phyloP scores from a whole-genome alignment of 2,329 filamentous ascomycete genomes.

The Aspergillus calidoustus region DNA sequence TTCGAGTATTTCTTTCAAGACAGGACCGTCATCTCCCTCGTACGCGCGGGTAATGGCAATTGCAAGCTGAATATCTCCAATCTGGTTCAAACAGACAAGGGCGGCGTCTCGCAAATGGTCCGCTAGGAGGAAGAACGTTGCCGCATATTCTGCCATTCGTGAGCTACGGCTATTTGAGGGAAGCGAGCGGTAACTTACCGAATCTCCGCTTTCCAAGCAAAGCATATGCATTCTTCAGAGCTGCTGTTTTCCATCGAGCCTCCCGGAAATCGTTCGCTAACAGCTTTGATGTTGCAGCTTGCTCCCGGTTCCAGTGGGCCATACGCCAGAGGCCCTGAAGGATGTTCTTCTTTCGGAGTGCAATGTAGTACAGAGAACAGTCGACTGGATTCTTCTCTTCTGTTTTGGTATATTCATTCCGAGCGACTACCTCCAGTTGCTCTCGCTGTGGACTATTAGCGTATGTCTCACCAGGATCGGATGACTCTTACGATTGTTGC shows the following conservation, averaged over 20 bases:
- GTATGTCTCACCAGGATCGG: background rate
- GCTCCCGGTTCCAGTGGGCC: slow-evolving; percentile 86
- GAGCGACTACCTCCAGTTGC: slow-evolving; percentile 88
- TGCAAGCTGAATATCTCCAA: slow-evolving; percentile 87
- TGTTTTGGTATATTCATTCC: slow-evolving; percentile 88
- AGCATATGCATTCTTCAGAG: slow-evolving; percentile 95
- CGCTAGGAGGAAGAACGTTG: slow-evolving; percentile 91
- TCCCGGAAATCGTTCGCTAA: slow-evolving; percentile 91
- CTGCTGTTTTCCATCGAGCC: slow-evolving; percentile 82
- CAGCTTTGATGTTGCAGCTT: slow-evolving; percentile 76
- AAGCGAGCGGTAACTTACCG: slow-evolving; percentile 54
- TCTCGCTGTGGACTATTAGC: slow-evolving; percentile 55
- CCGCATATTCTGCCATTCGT: slow-evolving; percentile 75
- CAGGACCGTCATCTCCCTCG: slow-evolving; percentile 78
- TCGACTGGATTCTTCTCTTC: slow-evolving; percentile 89
- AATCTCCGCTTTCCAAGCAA: slow-evolving; percentile 89
- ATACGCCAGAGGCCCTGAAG: slow-evolving; percentile 94
- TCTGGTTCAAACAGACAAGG: slow-evolving; percentile 81
- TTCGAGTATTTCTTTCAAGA: slow-evolving; percentile 74
- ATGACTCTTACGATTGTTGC: slow-evolving; percentile 69
- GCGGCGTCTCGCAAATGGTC: slow-evolving; percentile 84
- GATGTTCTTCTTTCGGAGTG: slow-evolving; percentile 86
- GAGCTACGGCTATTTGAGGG: background rate
- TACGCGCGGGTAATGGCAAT: slow-evolving; percentile 87
- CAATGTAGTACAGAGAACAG: slow-evolving; percentile 89